Conservation (phyloP, 2,329 filamentous ascomycete species). For the Pyricularia sp. region DNA sequence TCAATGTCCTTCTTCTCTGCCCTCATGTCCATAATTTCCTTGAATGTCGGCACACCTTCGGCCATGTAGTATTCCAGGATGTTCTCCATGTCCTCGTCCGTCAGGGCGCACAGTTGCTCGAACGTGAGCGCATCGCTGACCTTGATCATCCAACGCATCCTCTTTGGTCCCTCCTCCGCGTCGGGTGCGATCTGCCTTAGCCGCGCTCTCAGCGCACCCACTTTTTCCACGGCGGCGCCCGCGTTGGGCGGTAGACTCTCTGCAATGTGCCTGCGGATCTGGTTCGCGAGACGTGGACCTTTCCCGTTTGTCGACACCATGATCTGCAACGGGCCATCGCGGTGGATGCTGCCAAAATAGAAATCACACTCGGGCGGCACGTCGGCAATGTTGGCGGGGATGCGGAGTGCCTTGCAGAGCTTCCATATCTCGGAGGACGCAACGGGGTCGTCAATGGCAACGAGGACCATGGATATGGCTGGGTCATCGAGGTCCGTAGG, state of each 20-base stretch:
- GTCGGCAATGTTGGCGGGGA: slow-evolving; percentile 92
- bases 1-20: slow-evolving; percentile 7
- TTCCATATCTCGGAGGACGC: slow-evolving; percentile 90
- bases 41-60: slow-evolving; percentile 41
- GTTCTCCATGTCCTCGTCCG: slow-evolving; percentile 70
- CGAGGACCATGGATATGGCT: slow-evolving; percentile 65
- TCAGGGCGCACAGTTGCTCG: slow-evolving; percentile 72
- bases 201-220: slow-evolving; percentile 68
- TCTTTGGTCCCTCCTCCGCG: slow-evolving; percentile 61
- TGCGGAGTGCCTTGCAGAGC: slow-evolving; percentile 70
- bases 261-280: slow-evolving; percentile 74
- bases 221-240: slow-evolving; percentile 72
- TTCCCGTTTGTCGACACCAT: slow-evolving; percentile 99
- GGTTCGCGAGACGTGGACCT: slow-evolving; percentile 78
- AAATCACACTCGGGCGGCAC: slow-evolving; percentile 96
- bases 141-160: slow-evolving; percentile 92
- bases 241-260: slow-evolving; percentile 61
- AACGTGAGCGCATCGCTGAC: slow-evolving; percentile 81
- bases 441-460: slow-evolving; percentile 82
- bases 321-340: slow-evolving; percentile 88
- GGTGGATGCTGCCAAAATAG: slow-evolving; percentile 92
- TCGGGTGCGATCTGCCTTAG: slow-evolving; percentile 64
- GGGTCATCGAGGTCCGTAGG: slow-evolving; percentile 70
- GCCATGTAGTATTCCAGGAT: slow-evolving; percentile 62
- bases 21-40: slow-evolving; percentile 41